Conservation (phyloP, 2,329 filamentous ascomycete genomes). For the Diaporthe sp. region DNA sequence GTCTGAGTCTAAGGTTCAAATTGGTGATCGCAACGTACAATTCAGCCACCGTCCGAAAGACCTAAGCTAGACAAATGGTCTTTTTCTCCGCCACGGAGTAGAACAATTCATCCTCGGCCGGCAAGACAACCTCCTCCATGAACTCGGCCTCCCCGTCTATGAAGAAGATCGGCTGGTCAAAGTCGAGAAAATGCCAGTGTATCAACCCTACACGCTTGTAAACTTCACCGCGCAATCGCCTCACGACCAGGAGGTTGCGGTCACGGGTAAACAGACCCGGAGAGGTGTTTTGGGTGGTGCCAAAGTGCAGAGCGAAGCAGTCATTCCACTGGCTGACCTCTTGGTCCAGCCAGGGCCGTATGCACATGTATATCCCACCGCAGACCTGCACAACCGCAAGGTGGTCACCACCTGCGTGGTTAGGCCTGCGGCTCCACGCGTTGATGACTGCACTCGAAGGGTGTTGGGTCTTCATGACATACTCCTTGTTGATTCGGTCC, state of each 20-base stretch:
- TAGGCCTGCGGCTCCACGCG: neutral
- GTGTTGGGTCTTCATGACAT: neutral
- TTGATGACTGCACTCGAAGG: neutral
- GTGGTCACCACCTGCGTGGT: neutral
- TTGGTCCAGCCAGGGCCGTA: neutral
- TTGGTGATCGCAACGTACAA: neutral
- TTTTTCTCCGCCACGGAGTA: neutral
- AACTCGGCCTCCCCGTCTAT: neutral
- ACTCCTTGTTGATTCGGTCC: neutral
- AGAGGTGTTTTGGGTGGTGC: no score
- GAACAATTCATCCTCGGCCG: neutral
- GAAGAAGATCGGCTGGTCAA: neutral
- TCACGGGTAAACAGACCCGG: neutral
- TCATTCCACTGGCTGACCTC: no score
- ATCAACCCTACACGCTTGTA: constrained; percentile 1
- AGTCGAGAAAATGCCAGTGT: constrained; percentile 1
- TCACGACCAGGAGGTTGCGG: neutral
- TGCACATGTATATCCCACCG: neutral
- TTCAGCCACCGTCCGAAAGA: no score
- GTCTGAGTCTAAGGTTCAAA: neutral
- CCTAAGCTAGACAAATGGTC: neutral
- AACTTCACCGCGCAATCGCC: neutral
- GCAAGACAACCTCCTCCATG: neutral
- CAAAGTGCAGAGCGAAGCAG: neutral
- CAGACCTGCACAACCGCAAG: neutral